Conservation (phyloP, 1,284 basidiomycete species). For the Farysia itapuensis region DNA sequence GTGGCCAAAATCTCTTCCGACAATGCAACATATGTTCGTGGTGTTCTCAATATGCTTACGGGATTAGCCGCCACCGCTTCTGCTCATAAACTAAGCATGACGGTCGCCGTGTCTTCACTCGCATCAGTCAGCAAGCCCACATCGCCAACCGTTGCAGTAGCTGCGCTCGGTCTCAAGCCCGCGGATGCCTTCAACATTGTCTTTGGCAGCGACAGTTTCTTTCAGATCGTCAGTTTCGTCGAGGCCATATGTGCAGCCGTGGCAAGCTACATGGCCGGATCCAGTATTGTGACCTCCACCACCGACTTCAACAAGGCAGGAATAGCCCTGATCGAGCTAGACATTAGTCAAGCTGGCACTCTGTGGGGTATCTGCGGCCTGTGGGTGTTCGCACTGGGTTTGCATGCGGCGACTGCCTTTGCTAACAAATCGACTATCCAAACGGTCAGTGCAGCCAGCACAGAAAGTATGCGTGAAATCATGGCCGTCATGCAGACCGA, state of each 20-base stretch:
- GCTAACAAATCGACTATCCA: slow-evolving; percentile 28
- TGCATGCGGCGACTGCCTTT: slow-evolving; percentile 30
- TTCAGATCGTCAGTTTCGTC: slow-evolving; percentile 29
- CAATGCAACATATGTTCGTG: slow-evolving; percentile 32
- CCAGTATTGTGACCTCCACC: slow-evolving; percentile 10
- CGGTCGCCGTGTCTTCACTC: slow-evolving; percentile 23
- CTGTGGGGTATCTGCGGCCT: slow-evolving; percentile 35
- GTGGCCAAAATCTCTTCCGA: slow-evolving; percentile 17
- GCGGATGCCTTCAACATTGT: slow-evolving; percentile 29
- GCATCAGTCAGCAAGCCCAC: slow-evolving; percentile 9
- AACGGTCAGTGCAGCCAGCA: slow-evolving; percentile 24
- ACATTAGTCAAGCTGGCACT: slow-evolving; percentile 31
- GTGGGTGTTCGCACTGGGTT: slow-evolving; percentile 20
- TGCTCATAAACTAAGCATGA: slow-evolving; percentile 36
- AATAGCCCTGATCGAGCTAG: slow-evolving; percentile 14
- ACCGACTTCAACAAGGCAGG: slow-evolving; percentile 12
- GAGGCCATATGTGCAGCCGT: slow-evolving; percentile 32
- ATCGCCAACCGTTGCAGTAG: slow-evolving; percentile 9
- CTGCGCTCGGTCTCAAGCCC: slow-evolving; percentile 18
- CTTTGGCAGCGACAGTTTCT: slow-evolving; percentile 33
- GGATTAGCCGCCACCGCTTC: slow-evolving; percentile 26
- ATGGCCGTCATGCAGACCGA: slow-evolving; percentile 36
- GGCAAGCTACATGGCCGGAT: slow-evolving; percentile 30
- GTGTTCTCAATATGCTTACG: slow-evolving; percentile 36
- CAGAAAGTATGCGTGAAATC: slow-evolving; percentile 30